Evolutionary conservation across 768 basidiomycete genomes (phyloP).

Genomic region (Lactarius deliciosus): DNA sequence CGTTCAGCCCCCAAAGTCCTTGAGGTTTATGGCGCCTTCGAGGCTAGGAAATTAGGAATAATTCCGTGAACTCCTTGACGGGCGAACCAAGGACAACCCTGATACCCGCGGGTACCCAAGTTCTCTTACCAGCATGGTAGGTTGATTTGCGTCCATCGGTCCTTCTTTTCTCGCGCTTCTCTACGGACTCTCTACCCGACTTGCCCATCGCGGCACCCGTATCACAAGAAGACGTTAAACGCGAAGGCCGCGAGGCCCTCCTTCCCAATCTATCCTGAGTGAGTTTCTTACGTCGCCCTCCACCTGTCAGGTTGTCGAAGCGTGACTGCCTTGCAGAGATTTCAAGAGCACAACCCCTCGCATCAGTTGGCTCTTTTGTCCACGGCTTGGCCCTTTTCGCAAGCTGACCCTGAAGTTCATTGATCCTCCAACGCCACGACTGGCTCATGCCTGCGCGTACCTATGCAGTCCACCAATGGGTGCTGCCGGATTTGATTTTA

Average conservation of each 20-base stretch:
- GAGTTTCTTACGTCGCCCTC: conserved; percentile 9
- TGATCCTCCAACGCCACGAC: conserved; percentile 4
- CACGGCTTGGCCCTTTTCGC: conserved; percentile 34
- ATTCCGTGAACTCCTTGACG: background rate
- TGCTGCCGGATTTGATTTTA: conserved; percentile 1
- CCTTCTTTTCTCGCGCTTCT: conserved; percentile 19
- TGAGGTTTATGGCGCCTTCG: background rate
- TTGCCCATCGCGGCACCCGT: conserved; percentile 2
- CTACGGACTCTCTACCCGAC: no score
- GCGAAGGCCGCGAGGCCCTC: conserved; percentile 15
- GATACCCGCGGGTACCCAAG: background rate
- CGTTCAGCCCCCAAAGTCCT: background rate
- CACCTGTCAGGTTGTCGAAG: background rate
- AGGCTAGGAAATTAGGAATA: no score
- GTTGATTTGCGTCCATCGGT: conserved; percentile 14
- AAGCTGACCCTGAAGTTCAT: background rate
- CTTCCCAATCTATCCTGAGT: conserved; percentile 21
- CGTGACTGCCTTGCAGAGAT: background rate
- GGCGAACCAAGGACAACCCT: no score
- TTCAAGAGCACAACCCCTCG: conserved; percentile 13
- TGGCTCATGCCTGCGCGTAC: conserved; percentile 10
- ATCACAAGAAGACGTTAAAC: conserved; percentile 9
- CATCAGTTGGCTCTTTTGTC: conserved; percentile 33
- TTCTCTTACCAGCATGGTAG: background rate
- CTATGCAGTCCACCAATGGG: conserved; percentile 11